Conservation (phyloP, 768 basidiomycete species). For the Lactarius trivialis region DNA sequence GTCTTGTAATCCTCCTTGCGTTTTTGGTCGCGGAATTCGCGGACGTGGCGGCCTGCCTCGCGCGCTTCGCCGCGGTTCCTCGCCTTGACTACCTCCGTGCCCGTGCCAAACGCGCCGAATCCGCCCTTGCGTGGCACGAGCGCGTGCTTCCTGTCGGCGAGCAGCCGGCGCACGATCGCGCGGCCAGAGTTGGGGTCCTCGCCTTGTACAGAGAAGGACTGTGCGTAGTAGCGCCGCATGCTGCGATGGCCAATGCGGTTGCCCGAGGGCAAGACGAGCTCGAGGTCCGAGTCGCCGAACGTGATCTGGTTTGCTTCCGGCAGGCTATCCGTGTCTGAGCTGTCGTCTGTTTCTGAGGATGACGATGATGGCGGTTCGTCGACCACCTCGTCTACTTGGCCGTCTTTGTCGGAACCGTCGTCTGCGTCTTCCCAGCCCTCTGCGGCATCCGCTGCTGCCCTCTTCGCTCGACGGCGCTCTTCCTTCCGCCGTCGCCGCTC, state of each 20-base stretch:
- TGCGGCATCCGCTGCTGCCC: conserved; percentile 25
- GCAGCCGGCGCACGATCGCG: conserved; percentile 66
- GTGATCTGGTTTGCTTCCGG: conserved; percentile 47
- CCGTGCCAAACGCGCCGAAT: conserved; percentile 78
- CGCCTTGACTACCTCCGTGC: conserved; percentile 80
- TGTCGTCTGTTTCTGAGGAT: conserved; percentile 28
- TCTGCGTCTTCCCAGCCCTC: conserved; percentile 31
- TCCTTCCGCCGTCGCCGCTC: conserved; percentile 22
- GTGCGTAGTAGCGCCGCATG: conserved; percentile 80
- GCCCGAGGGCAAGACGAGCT: conserved; percentile 91
- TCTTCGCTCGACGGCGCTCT: conserved; percentile 11
- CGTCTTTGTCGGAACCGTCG: conserved; percentile 29
- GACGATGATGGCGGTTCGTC: conserved; percentile 27
- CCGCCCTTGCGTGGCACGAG: conserved; percentile 82
- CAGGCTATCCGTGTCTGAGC: conserved; percentile 36
- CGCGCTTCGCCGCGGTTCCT: conserved; percentile 92
- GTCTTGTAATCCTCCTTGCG: conserved; percentile 81
- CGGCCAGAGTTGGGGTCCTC: conserved; percentile 63
- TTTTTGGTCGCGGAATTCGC: conserved; percentile 77
- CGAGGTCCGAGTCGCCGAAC: conserved; percentile 74
- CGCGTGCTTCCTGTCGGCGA: conserved; percentile 80
- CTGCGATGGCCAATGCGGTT: conserved; percentile 87
- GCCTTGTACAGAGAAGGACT: conserved; percentile 52
- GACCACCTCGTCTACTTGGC: conserved; percentile 31
- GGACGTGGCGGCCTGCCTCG: conserved; percentile 82